Evolutionary conservation across 1,284 basidiomycete species (phyloP), one percentile per base, ranked within the genome.

Genomic region (Farysia itapuensis): DNA sequence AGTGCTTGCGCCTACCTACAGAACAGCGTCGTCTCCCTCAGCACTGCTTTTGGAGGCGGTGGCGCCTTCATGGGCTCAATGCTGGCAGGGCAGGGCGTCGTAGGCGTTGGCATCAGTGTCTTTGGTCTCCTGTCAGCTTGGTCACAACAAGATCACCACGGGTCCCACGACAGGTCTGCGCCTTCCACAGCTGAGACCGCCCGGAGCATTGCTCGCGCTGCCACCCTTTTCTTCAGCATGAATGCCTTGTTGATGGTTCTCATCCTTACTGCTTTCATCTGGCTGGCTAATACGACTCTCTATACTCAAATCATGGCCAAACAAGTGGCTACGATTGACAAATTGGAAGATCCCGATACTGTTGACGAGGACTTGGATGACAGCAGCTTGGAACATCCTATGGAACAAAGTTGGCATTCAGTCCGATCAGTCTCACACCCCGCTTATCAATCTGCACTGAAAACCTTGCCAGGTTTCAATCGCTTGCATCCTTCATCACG

Each of bases 21-120:
- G 44, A 69, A 67, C 38, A 67, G 68, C 21, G 69, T 71, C 16
- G 68, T 73, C 15, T 60, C 66, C 13, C 54, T 73, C 40, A 60
- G 64, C 18, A 63, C 67, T 13, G 52, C 58, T 4, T 73, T 70
- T 23, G 70, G 68, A 14, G 61, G 26, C 9, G 44, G 47, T 4
- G 60, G 60, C 7, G 15, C 46, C 7, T 58, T 59, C 35, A 71
- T 73, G 66, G 68, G 70, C 32, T 37, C 46, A 15, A 73, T 73
- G 70, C 51, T 73, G 13, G 46, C 70, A 3, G 68, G 68, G 6
- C 70, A 73, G 43, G 70, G 70, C 20, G 34, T 70, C 2, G 64
- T 70, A 2, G 70, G 65, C 1, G 49, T 67, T 16, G 58, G 56
- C 3, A 64, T 70, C 35, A 61, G 64, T 38, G 48, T 64, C 31